Conservation (phyloP, 257 asterid genomes). For the Henckelia pumila region DNA sequence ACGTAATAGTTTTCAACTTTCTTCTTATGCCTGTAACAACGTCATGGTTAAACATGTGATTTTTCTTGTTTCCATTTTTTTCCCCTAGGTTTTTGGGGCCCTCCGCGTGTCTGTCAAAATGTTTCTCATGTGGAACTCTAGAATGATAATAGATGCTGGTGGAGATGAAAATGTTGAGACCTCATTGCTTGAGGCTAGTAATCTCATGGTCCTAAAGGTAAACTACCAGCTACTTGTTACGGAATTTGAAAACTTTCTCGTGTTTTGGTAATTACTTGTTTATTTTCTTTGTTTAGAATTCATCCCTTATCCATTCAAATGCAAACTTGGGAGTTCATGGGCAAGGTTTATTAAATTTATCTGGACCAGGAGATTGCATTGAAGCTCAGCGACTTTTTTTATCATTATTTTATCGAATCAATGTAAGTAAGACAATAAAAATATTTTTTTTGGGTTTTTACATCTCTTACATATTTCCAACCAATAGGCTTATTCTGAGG, state of each 20-base stretch:
- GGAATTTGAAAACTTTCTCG: not conserved
- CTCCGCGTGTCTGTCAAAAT: constrained; percentile 98
- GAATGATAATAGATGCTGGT: constrained; percentile 90
- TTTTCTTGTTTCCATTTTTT: constrained; percentile 23
- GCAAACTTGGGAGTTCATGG: constrained; percentile 97
- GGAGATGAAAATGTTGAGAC: constrained; percentile 97
- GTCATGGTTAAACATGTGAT: constrained; percentile 11
- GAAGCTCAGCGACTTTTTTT: constrained; percentile 93
- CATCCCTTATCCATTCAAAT: constrained; percentile 90
- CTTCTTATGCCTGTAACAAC: too few relatives aligned
- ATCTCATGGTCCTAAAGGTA: constrained; percentile 93
- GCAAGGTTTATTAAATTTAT: constrained; percentile 82
- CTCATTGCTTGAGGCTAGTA: constrained; percentile 94
- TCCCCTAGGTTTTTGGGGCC: constrained; percentile 90
- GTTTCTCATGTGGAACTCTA: constrained; percentile 95
- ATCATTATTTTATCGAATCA: constrained; percentile 82
- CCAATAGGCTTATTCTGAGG: constrained; percentile 4
- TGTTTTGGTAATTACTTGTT: constrained; percentile 23
- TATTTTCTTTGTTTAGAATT: constrained; percentile 43
- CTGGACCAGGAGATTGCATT: constrained; percentile 94
- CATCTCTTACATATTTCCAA: constrained; percentile 10
- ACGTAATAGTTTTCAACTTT: too few relatives aligned
- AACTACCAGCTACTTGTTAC: constrained; percentile 23
- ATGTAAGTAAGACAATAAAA: constrained; percentile 48
- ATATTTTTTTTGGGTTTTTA: too few relatives aligned